phyloP scores from a whole-genome alignment of 2,329 filamentous ascomycete species.

The Colletotrichum sp. region DNA sequence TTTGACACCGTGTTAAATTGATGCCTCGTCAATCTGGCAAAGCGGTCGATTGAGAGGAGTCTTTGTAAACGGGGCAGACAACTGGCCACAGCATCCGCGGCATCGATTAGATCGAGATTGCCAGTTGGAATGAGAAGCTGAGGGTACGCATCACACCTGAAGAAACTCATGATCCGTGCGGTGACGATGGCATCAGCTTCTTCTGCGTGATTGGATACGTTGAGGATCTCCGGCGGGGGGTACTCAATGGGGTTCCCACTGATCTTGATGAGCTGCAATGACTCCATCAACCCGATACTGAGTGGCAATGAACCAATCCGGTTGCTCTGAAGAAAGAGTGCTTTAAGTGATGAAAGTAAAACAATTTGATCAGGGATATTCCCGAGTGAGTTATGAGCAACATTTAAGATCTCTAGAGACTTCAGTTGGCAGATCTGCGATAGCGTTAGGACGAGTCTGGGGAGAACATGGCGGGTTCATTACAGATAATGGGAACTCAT shows the following conservation, averaged over 20 bases:
- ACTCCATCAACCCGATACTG: neutral
- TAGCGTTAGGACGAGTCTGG: neutral
- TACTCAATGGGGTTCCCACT: neutral
- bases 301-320: neutral
- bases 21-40: neutral
- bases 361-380: neutral
- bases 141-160: neutral
- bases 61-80: neutral
- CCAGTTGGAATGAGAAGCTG: neutral
- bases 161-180: neutral
- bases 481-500: neutral
- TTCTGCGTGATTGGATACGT: neutral
- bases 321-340: neutral
- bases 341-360: neutral
- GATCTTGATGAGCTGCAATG: neutral
- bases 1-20: neutral
- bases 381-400: neutral
- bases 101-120: neutral
- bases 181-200: neutral
- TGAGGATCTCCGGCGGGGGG: neutral
- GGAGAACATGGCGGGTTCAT: neutral
- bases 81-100: neutral
- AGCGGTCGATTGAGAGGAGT: neutral
- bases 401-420: neutral
- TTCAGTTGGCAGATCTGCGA: neutral